Evolutionary conservation across 179 eudicot genomes (phyloP), one percentile per base, ranked within the genome.

Genomic region (Dionaea muscipula): DNA sequence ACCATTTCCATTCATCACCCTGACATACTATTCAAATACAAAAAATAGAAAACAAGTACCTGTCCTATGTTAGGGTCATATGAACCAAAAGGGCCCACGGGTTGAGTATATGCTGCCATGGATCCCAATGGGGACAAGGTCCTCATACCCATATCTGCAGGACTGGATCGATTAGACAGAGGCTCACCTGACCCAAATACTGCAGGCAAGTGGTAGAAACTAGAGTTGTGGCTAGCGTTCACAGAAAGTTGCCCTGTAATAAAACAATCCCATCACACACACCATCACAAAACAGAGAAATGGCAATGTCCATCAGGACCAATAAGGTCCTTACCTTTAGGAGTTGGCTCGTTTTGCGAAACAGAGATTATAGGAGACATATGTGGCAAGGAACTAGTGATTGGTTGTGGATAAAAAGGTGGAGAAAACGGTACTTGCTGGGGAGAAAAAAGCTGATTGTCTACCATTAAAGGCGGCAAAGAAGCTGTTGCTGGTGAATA

Each of bases 401-500:
- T 74, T 53, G 82, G 63, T 47, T 76, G 97, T 46, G 86, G 83
- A 49, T 80, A 85, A 73, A 75, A 91, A 40, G 79, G 65, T 10
- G 85, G 95, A 58, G 88, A 72, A 64, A 77, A 74, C 1, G 98
- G 81, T 50, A 84, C 62, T 61, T 91, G 98, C 58, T 87, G 96
- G 1, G 86, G 94, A 19, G 94, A 74, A 65, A 51, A 91, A 56
- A 84, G 64, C 69, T 82, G 98, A 49, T 85, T 84, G 53, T 91
- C 98, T 46, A 91, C 60, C 84, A 87, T 74, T 57, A 84, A 57
- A 24, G 88, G 94, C 47, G 94, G 88, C 31, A 87, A 56, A 64
- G 97, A 90, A 51, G 87, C 70, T 66, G 82, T 85, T 62, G 76
- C 75, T 0, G 94, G 96, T 26, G 96, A 81, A 62, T 82, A 91